Base-by-base conservation (phyloP, 176 grass and related monocot genomes). In the Bromus sterilis region DNA sequence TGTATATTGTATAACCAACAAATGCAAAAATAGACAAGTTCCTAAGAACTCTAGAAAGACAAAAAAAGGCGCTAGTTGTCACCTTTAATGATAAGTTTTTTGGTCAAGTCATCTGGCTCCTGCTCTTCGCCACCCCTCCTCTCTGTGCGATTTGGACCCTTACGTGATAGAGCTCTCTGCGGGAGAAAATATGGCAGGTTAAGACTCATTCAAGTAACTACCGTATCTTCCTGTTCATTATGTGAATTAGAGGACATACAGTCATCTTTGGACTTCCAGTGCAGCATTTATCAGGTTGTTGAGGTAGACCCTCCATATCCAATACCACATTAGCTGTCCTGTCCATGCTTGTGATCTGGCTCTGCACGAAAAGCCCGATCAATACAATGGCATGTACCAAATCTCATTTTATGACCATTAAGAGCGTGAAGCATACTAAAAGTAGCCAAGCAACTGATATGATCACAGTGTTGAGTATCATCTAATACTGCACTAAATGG, bases 11-110 rank as follows among this genome's bases (percentile, higher is more conserved):
- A 48, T 39, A 64, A 72, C 16, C 21, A 89, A 30, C 8, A 39
- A 65, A 71, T 75, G 44, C 33, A 86, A 23, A 31, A 57, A 80
- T 31, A 34, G 4, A 39, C 7, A 1, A 33, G 14, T 64, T 77
- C 34, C 30, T 26, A 72, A 56, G 29, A 61, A 56, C 11, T 13
- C 29, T 35, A 42, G 49, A 55, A 59, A 57, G 0, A 55, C 4
- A 34, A 24, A 16, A 42, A 20, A 71, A 89, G 31, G 11, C 24
- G n/a, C 0, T 12, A 75, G 43, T 34, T 73, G 44, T 49, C 78
- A 95, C 96, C 93, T 90, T 99, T 95, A 76, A 95, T 84, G 41
- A 93, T 18, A 64, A 99, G 61, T 39, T 91, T 99, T 83, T 90
- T 95, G 1, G 58, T 49, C 43, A 86, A 67, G 49, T 93, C 93